Conservation (phyloP, 31 red algal species). For the Odonthalia washingtoniensis region DNA sequence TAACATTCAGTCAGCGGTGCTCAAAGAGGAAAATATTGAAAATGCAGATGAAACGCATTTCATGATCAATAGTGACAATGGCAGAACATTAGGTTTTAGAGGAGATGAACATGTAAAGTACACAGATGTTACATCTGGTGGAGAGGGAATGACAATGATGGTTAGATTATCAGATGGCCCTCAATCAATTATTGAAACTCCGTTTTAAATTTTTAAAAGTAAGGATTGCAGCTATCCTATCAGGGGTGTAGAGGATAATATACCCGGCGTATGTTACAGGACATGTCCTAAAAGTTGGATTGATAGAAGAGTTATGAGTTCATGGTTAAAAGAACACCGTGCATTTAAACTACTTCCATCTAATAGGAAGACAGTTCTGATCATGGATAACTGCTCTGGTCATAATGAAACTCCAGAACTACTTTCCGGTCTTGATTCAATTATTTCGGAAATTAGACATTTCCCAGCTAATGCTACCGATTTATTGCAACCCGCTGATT, state of each 20-base stretch:
- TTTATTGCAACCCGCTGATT: too few relatives aligned
- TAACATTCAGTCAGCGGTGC: not conserved
- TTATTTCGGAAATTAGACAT: too few relatives aligned
- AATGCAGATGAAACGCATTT: slow-evolving; percentile 5
- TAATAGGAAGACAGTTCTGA: too few relatives aligned
- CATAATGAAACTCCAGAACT: too few relatives aligned
- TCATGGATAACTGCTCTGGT: too few relatives aligned
- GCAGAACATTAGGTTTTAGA: slow-evolving; percentile 4
- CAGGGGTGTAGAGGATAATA: slow-evolving; percentile 16
- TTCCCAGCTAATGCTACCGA: too few relatives aligned
- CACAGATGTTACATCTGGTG: slow-evolving; percentile 1
- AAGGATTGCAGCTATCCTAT: too few relatives aligned
- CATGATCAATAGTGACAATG: slow-evolving; percentile 25
- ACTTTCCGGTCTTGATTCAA: too few relatives aligned
- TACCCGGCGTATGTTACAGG: slow-evolving; percentile 19
- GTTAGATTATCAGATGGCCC: not conserved
- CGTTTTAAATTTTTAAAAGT: slow-evolving; percentile 18
- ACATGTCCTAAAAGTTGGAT: slow-evolving; percentile 34
- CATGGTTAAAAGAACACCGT: slow-evolving; percentile 3
- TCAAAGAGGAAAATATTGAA: slow-evolving; percentile 28
- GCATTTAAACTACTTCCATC: slow-evolving; percentile 7
- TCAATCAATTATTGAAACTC: not conserved
- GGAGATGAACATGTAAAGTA: slow-evolving; percentile 8
- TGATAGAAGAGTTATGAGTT: slow-evolving; percentile 1
- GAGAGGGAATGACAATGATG: too few relatives aligned